These are phyloP conservation scores for Hericium alpestre DNA, from an alignment of 768 basidiomycete species.

Conservation along the genomic window DNA sequence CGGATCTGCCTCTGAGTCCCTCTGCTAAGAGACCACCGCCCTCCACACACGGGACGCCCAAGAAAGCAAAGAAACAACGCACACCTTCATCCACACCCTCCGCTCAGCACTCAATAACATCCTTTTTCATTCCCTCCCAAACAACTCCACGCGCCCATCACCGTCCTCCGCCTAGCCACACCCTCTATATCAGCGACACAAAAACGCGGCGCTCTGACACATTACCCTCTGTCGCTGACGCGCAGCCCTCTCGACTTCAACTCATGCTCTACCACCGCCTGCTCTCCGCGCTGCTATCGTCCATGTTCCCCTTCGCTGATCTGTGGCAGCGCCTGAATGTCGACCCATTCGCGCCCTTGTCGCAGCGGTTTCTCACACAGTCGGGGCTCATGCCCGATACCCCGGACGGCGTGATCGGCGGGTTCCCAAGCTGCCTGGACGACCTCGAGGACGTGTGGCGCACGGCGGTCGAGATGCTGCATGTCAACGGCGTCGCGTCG, in stretches of 20 bases:
- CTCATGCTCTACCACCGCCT: slow-evolving; percentile 72
- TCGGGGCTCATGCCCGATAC: slow-evolving; percentile 13
- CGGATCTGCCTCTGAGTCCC: background rate
- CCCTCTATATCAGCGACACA: slow-evolving; percentile 48
- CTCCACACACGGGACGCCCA: slow-evolving; percentile 16
- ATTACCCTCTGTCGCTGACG: slow-evolving; percentile 50
- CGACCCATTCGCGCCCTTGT: slow-evolving; percentile 35
- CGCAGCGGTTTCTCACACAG: slow-evolving; percentile 34
- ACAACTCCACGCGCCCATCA: background rate
- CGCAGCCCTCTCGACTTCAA: slow-evolving; percentile 51
- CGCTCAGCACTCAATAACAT: slow-evolving; percentile 9
- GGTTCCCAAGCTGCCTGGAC: slow-evolving; percentile 16
- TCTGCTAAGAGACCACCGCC: slow-evolving; percentile 13
- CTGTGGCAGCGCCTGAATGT: slow-evolving; percentile 43
- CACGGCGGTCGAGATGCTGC: slow-evolving; percentile 14
- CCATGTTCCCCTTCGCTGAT: slow-evolving; percentile 36
- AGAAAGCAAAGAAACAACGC: slow-evolving; percentile 19
- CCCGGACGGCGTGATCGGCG: slow-evolving; percentile 1
- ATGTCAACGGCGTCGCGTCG: slow-evolving; percentile 26
- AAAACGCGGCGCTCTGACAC: slow-evolving; percentile 49
- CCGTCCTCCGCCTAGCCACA: slow-evolving; percentile 8
- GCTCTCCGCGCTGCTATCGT: slow-evolving; percentile 36
- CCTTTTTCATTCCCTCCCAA: slow-evolving; percentile 10
- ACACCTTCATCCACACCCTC: slow-evolving; percentile 5
- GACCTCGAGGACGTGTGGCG: slow-evolving; percentile 25